Evolutionary conservation across 768 basidiomycete species (phyloP).

Genomic region (Vararia minispora): DNA sequence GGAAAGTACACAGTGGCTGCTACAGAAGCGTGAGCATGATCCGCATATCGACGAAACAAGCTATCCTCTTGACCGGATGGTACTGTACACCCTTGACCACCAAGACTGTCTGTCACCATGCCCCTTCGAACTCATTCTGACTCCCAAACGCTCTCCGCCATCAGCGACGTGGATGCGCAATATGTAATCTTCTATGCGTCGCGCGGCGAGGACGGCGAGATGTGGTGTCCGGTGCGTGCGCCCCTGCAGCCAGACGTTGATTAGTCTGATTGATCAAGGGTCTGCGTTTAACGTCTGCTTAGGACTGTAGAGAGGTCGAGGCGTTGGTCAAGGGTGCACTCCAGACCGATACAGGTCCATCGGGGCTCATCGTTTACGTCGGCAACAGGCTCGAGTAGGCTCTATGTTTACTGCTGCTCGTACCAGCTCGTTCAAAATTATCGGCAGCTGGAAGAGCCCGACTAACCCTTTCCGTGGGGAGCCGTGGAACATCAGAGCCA

Average conservation of each 20-base stretch:
- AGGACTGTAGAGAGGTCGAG: slow-evolving; percentile 65
- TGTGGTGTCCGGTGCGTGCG: slow-evolving; percentile 62
- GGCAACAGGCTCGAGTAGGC: slow-evolving; percentile 54
- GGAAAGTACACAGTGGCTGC: too few species aligned
- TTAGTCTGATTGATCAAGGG: slow-evolving; percentile 4
- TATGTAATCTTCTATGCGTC: slow-evolving; percentile 68
- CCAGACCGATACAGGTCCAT: slow-evolving; percentile 28
- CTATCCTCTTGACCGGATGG: too few species aligned
- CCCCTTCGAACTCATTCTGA: slow-evolving; percentile 36
- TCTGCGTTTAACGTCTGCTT: neutral
- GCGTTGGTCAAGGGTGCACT: slow-evolving; percentile 41
- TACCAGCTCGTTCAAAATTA: slow-evolving; percentile 1
- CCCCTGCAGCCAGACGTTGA: slow-evolving; percentile 2
- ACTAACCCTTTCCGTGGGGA: slow-evolving; percentile 46
- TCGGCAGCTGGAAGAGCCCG: slow-evolving; percentile 51
- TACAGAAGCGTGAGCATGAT: too few species aligned
- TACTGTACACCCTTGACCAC: too few species aligned
- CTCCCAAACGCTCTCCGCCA: too few species aligned
- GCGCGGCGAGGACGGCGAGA: slow-evolving; percentile 38
- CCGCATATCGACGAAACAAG: too few species aligned
- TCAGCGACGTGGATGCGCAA: slow-evolving; percentile 32
- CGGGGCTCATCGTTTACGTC: slow-evolving; percentile 55
- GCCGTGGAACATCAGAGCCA: slow-evolving; percentile 46
- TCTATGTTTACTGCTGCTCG: neutral
- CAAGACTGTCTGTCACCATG: too few species aligned